A percentile compares a stretch with the other conserved stretches of the same genome.
These are phyloP conservation scores for Cercospora sojina DNA, from an alignment of 2,329 filamentous ascomycete species.

Conservation along the genomic window DNA sequence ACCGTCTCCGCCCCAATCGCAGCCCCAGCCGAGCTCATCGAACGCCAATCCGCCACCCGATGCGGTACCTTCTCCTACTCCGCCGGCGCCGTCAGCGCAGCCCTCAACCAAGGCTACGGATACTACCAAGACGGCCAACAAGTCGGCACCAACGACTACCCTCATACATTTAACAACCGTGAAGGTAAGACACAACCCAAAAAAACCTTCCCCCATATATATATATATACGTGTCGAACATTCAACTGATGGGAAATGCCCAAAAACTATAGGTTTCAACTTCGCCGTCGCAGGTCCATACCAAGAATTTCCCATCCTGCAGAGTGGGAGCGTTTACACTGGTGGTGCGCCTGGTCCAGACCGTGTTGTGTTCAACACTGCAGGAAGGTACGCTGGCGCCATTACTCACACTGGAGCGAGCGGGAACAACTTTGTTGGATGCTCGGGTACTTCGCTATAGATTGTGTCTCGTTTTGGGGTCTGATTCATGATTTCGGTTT, in stretches of 20 bases:
- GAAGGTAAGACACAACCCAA: conserved; percentile 17
- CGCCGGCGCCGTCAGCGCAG: conserved; percentile 50
- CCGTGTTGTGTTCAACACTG: conserved; percentile 62
- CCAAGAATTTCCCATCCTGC: conserved; percentile 62
- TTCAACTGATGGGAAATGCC: too few species aligned
- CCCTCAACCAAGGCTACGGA: conserved; percentile 53
- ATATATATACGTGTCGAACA: too few species aligned
- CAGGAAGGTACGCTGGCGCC: conserved; percentile 58
- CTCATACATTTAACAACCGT: conserved; percentile 33
- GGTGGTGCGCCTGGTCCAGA: conserved; percentile 66
- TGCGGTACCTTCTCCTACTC: conserved; percentile 58
- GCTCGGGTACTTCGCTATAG: conserved; percentile 44
- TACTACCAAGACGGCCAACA: conserved; percentile 44
- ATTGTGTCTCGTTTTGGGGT: background rate
- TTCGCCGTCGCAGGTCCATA: conserved; percentile 60
- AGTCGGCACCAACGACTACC: conserved; percentile 40
- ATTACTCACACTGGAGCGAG: conserved; percentile 71
- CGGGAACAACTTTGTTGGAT: conserved; percentile 68
- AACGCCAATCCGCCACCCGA: conserved; percentile 50
- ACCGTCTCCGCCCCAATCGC: conserved; percentile 25
- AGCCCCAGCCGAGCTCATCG: conserved; percentile 31
- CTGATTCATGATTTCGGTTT: background rate
- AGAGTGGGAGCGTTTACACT: conserved; percentile 48
- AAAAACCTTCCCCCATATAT: too few species aligned
- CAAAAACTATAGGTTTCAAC: conserved; percentile 56